Evolutionary conservation across 192 early-diverging fungal species (phyloP).

Genomic region (Entophlyctis luteolus): DNA sequence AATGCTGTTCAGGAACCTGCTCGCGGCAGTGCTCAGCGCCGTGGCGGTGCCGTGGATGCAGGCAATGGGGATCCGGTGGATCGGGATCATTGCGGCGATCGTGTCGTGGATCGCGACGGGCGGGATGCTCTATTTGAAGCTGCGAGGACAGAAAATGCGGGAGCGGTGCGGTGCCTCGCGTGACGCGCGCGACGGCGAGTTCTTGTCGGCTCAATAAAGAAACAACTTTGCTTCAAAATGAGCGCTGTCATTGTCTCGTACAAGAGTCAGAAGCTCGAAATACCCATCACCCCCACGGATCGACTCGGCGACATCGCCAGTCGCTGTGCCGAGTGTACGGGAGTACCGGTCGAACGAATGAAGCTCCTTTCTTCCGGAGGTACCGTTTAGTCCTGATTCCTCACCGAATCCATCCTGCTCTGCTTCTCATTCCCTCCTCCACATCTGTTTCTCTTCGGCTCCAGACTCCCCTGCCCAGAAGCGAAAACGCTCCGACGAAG

Average conservation of each 20-base stretch:
- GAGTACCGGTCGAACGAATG: conserved; percentile 73
- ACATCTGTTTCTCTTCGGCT: neutral
- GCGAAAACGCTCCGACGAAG: neutral
- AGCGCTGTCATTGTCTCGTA: conserved; percentile 30
- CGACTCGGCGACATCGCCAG: conserved; percentile 73
- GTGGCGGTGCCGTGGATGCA: neutral
- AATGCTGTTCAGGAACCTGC: neutral
- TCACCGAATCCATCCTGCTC: neutral
- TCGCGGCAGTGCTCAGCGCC: neutral
- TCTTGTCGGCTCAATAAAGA: no score
- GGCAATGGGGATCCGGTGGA: neutral
- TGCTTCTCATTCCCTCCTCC: neutral
- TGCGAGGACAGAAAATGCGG: neutral
- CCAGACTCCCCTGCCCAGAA: neutral
- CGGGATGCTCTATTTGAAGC: neutral
- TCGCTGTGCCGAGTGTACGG: conserved; percentile 66
- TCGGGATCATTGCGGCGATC: neutral
- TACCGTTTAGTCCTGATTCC: conserved; percentile 38
- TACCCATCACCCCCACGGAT: conserved; percentile 23
- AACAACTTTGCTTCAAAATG: no score
- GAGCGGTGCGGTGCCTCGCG: no score
- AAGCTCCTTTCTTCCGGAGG: conserved; percentile 72
- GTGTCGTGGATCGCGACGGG: neutral
- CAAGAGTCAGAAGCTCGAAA: conserved; percentile 29
- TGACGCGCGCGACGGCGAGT: no score